These are phyloP conservation scores for Hysterium pulicare DNA, from an alignment of 2,329 filamentous ascomycete species.

Conservation along the genomic window DNA sequence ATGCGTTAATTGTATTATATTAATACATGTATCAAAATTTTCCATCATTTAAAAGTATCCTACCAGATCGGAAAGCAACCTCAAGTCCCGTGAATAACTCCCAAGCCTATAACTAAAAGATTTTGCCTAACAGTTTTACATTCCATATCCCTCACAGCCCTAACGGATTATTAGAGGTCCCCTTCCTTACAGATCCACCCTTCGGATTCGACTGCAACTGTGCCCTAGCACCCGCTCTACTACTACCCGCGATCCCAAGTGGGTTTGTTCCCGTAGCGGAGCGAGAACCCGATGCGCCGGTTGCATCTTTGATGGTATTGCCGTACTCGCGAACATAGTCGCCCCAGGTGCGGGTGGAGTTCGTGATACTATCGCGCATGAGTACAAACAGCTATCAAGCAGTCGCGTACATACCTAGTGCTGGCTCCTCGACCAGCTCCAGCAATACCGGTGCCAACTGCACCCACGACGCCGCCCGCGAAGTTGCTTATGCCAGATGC, in stretches of 20 bases:
- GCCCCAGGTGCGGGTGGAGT: conserved; percentile 45
- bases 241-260: conserved; percentile 38
- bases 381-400: conserved; percentile 2
- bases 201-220: conserved; percentile 21
- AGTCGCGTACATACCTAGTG: conserved; percentile 27
- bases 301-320: conserved; percentile 49
- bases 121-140: no score
- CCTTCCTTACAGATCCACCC: conserved; percentile 26
- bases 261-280: conserved; percentile 46
- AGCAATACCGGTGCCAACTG: conserved; percentile 46
- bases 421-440: conserved; percentile 46
- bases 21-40: no score
- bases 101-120: no score
- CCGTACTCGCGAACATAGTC: conserved; percentile 49
- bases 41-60: no score
- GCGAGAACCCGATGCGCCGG: conserved; percentile 43
- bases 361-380: conserved; percentile 35
- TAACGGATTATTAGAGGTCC: conserved; percentile 41
- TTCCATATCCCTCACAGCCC: conserved; percentile 35
- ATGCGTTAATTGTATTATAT: no score
- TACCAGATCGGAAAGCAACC: no score
- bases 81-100: no score
- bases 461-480: conserved; percentile 41
- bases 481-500: conserved; percentile 45
- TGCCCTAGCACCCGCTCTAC: conserved; percentile 25